These are phyloP conservation scores for Boletellus sp. DNA, from an alignment of 768 basidiomycete species.

Conservation along the genomic window DNA sequence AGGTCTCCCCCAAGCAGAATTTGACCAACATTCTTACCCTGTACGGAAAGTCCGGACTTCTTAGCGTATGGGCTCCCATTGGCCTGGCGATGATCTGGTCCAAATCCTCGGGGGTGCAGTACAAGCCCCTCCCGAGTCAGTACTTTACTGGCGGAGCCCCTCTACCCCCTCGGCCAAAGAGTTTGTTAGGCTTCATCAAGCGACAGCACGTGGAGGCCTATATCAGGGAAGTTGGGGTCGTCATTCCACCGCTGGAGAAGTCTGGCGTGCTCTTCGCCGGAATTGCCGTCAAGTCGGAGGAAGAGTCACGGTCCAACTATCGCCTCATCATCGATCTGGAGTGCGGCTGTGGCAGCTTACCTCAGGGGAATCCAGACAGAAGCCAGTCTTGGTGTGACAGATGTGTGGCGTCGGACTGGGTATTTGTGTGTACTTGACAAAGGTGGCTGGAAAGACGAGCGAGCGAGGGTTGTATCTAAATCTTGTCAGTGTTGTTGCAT, in stretches of 20 bases:
- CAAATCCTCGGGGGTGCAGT: neutral
- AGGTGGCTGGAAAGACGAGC: too few species aligned
- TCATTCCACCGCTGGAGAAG: neutral
- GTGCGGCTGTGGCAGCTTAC: neutral
- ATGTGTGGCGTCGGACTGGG: too few species aligned
- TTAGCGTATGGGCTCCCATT: neutral
- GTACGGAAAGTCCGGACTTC: constrained; percentile 2
- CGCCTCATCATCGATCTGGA: neutral
- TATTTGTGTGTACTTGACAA: too few species aligned
- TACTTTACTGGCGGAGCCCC: neutral
- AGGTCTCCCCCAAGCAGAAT: constrained; percentile 6
- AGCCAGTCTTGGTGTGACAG: too few species aligned
- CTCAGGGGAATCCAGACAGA: too few species aligned
- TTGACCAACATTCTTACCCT: constrained; percentile 10
- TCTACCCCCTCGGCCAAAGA: neutral
- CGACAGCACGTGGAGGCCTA: too few species aligned
- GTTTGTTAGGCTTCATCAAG: neutral
- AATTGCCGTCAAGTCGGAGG: neutral
- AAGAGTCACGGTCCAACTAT: neutral
- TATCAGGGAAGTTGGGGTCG: neutral
- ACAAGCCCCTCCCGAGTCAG: constrained; percentile 7
- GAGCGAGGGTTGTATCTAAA: too few species aligned
- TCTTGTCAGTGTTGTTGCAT: too few species aligned
- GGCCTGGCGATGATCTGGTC: neutral
- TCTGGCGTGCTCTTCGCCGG: neutral